These are phyloP conservation scores for Salix exigua DNA, from an alignment of 345 rosid genomes.

Conservation along the genomic window DNA sequence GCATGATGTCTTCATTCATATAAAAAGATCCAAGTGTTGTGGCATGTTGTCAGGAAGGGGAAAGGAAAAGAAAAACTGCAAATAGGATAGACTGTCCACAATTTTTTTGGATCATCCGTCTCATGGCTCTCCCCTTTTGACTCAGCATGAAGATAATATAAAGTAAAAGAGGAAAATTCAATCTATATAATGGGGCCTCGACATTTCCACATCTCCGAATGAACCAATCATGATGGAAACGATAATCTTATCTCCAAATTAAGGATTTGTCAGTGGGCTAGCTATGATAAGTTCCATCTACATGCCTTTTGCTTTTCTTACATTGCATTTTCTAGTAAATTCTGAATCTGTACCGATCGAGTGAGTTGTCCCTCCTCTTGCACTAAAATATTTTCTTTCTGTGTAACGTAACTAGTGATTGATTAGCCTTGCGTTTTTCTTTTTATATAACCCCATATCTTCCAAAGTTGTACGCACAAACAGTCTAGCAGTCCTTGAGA, in stretches of 20 bases:
- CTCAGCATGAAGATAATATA: neutral
- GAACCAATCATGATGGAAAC: neutral
- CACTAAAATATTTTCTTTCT: neutral
- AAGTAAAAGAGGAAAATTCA: neutral
- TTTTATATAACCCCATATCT: neutral
- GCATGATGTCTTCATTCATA: neutral
- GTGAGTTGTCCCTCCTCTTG: neutral
- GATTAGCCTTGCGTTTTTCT: neutral
- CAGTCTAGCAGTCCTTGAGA: neutral
- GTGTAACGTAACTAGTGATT: neutral
- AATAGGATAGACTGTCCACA: neutral
- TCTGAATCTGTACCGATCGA: neutral
- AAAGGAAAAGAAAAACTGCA: neutral
- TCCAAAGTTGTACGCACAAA: neutral
- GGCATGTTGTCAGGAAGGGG: neutral
- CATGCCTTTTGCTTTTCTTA: neutral
- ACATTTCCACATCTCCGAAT: neutral
- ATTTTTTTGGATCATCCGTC: neutral
- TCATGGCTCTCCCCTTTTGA: neutral
- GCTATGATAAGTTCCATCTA: neutral
- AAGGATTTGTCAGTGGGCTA: neutral
- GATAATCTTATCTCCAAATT: neutral
- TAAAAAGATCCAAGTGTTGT: neutral
- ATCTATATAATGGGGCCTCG: neutral
- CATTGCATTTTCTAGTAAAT: neutral